These are phyloP conservation scores for Hypericum perforatum DNA, from an alignment of 345 rosid species.

Conservation along the genomic window DNA sequence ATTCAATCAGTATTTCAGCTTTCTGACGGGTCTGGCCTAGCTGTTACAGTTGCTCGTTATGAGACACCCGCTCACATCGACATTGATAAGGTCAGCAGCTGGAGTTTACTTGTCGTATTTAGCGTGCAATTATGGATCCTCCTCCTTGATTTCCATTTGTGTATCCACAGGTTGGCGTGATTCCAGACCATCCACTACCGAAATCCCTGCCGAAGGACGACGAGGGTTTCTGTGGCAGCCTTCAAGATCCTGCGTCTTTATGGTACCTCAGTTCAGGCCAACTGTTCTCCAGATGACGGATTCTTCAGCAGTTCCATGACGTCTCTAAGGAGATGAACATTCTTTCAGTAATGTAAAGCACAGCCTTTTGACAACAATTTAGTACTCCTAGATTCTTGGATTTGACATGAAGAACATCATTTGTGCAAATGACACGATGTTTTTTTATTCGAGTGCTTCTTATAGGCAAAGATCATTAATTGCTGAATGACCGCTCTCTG, in stretches of 20 bases:
- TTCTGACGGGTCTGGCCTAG: conserved; percentile 96
- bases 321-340: neutral
- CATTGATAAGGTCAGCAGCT: conserved; percentile 60
- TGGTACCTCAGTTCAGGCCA: conserved; percentile 53
- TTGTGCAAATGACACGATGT: neutral
- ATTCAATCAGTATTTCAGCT: conserved; percentile 90
- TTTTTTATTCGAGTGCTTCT: too few relatives aligned
- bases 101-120: neutral
- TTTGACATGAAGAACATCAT: neutral
- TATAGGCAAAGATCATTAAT: too few relatives aligned
- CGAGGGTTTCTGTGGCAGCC: conserved; percentile 68
- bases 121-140: neutral
- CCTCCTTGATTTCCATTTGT: neutral
- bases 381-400: neutral
- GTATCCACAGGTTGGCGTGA: conserved; percentile 61
- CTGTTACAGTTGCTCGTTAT: conserved; percentile 86
- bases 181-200: conserved; percentile 86
- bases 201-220: conserved; percentile 66
- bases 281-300: conserved; percentile 45
- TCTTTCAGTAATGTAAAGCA: neutral
- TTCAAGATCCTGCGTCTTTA: conserved; percentile 56
- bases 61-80: conserved; percentile 89
- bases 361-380: conserved; percentile 8
- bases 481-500: too few relatives aligned
- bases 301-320: conserved; percentile 3